These are phyloP conservation scores for Posidonia oceanica DNA, from an alignment of 116 monocot species.

Conservation along the genomic window DNA sequence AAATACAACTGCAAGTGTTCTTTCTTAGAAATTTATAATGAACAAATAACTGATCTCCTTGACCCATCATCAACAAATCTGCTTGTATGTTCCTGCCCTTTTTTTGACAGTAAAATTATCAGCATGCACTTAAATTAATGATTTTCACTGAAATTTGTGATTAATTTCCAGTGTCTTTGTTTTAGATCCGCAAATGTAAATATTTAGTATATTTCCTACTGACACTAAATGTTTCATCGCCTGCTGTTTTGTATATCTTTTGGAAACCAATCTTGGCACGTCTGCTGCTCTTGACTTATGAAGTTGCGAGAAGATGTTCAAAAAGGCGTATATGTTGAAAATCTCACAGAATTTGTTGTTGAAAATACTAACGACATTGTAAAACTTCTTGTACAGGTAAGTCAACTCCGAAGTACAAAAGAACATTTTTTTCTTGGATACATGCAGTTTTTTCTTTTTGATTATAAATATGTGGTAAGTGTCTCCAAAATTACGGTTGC, in stretches of 20 bases:
- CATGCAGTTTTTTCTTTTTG: neutral
- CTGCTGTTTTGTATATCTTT: neutral
- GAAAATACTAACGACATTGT: slow-evolving; percentile 74
- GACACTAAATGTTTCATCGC: no score
- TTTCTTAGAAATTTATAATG: slow-evolving; percentile 94
- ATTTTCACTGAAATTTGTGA: neutral
- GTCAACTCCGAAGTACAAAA: neutral
- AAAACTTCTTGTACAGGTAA: slow-evolving; percentile 67
- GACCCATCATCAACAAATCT: slow-evolving; percentile 83
- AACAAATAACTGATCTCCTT: slow-evolving; percentile 95
- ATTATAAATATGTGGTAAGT: neutral
- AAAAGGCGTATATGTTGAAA: slow-evolving; percentile 90
- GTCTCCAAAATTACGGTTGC: neutral
- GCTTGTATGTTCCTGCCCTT: slow-evolving; percentile 24
- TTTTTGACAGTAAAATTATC: neutral
- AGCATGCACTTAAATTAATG: neutral
- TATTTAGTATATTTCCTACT: neutral
- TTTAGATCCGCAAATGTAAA: neutral
- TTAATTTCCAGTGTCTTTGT: neutral
- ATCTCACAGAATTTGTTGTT: slow-evolving; percentile 81
- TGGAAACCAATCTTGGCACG: neutral
- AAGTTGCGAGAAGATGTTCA: slow-evolving; percentile 76
- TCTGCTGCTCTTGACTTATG: neutral
- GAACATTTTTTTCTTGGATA: neutral
- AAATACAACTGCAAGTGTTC: slow-evolving; percentile 93